phyloP scores from a whole-genome alignment of 2,329 filamentous ascomycete species.

The Escovopsis sp. region DNA sequence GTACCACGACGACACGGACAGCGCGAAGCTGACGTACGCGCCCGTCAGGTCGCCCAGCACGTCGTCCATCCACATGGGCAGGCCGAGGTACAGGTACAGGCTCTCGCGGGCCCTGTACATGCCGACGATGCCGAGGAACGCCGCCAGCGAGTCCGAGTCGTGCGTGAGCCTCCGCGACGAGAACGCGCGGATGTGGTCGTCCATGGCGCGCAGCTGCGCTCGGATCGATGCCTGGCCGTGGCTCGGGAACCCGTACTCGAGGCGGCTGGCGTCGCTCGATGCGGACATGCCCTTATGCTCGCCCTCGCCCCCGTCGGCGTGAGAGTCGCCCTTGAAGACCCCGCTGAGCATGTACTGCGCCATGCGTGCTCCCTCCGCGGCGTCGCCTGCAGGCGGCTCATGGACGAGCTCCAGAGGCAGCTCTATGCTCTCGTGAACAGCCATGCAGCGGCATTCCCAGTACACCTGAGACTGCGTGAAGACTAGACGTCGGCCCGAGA shows the following conservation, averaged over 20 bases:
- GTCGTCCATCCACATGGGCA: slow-evolving; percentile 4
- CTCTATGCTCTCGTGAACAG: slow-evolving; percentile 1
- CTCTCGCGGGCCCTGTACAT: slow-evolving; percentile 3
- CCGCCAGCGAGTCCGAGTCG: slow-evolving; percentile 1
- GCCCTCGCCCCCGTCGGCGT: neutral
- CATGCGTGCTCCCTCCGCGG: slow-evolving; percentile 1
- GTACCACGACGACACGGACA: slow-evolving; percentile 5
- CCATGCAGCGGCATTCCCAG: slow-evolving; percentile 10
- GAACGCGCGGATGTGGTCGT: slow-evolving; percentile 5
- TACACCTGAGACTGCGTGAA: slow-evolving; percentile 12
- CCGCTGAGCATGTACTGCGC: slow-evolving; percentile 2
- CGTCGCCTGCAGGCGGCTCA: neutral
- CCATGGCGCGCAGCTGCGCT: neutral
- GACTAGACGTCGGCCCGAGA: slow-evolving; percentile 7
- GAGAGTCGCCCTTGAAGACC: slow-evolving; percentile 2
- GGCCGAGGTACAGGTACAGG: slow-evolving; percentile 3
- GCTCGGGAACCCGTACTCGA: slow-evolving; percentile 3
- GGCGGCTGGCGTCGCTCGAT: slow-evolving; percentile 1
- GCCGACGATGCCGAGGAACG: slow-evolving; percentile 4
- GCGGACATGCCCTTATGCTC: neutral
- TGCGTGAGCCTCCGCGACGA: slow-evolving; percentile 1
- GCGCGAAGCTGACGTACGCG: slow-evolving; percentile 2
- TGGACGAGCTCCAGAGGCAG: slow-evolving; percentile 1
- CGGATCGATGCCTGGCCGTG: neutral
- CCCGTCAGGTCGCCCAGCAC: slow-evolving; percentile 1